phyloP scores from a whole-genome alignment of 1,284 basidiomycete genomes.

The Coniferiporia sulphurascens region DNA sequence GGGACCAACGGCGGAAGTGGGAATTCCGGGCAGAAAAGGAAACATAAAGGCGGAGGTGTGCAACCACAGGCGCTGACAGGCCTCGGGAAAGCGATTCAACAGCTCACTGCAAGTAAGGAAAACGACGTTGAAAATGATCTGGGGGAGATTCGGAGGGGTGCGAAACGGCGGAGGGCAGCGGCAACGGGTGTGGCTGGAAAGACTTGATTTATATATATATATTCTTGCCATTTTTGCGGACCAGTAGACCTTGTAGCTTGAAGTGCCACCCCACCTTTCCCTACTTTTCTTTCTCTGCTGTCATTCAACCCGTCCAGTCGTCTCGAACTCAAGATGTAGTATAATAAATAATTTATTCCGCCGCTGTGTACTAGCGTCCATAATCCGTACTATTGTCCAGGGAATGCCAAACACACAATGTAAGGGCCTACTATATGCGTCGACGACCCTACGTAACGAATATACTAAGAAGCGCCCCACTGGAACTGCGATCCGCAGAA shows the following conservation, averaged over 20 bases:
- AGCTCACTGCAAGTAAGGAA: constrained; percentile 54
- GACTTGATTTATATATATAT: neutral
- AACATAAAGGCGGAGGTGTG: constrained; percentile 50
- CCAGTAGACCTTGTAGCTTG: neutral
- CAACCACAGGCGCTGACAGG: constrained; percentile 43
- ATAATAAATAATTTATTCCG: neutral
- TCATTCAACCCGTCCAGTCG: too few species aligned
- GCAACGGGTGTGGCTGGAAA: constrained; percentile 23
- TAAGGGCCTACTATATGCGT: neutral
- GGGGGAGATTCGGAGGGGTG: constrained; percentile 67
- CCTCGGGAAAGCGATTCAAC: constrained; percentile 58
- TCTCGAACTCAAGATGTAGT: neutral
- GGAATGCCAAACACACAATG: neutral
- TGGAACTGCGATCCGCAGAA: too few species aligned
- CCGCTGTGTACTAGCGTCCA: neutral
- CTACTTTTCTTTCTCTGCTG: neutral
- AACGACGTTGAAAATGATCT: constrained; percentile 66
- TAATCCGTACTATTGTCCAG: neutral
- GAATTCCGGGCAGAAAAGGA: constrained; percentile 45
- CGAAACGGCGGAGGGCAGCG: constrained; percentile 59
- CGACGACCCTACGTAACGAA: too few species aligned
- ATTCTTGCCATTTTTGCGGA: neutral
- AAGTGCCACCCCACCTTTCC: neutral
- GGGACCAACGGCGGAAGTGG: constrained; percentile 30
- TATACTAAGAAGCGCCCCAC: too few species aligned